Evolutionary conservation across 2,329 filamentous ascomycete genomes (phyloP).

Genomic region (Neonectria hederae): DNA sequence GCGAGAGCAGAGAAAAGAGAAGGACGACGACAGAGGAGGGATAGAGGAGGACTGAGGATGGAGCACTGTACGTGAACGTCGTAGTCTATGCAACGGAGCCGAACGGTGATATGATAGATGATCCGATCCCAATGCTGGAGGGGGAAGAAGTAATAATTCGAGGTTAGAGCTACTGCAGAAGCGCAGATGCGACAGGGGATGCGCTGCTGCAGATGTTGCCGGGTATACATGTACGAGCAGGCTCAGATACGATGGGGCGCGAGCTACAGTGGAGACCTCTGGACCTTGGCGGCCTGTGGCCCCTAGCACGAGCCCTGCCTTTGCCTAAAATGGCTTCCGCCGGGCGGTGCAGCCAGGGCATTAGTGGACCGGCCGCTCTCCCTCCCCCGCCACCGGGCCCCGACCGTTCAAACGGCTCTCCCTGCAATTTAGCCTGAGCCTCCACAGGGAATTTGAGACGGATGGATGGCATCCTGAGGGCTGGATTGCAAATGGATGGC

Average conservation of each 20-base stretch:
- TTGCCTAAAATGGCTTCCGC: neutral
- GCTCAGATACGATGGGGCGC: neutral
- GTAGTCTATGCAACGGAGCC: neutral
- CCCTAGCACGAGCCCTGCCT: neutral
- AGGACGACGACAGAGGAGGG: neutral
- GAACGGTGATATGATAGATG: neutral
- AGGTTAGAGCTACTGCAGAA: neutral
- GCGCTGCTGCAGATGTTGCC: slow-evolving; percentile 12
- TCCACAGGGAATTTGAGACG: neutral
- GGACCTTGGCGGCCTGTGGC: neutral
- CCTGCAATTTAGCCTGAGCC: slow-evolving; percentile 24
- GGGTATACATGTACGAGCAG: neutral
- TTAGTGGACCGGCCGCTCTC: slow-evolving; percentile 13
- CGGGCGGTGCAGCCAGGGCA: neutral
- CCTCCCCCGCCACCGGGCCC: slow-evolving; percentile 20
- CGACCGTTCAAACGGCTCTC: slow-evolving; percentile 24
- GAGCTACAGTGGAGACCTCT: neutral
- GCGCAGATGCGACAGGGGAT: neutral
- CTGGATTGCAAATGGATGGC: too few species aligned
- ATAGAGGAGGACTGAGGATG: neutral
- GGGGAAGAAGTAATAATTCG: slow-evolving; percentile 12
- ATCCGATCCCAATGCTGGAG: neutral
- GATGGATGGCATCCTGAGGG: neutral
- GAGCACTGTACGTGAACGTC: neutral
- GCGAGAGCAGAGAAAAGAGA: neutral